Evolutionary conservation across 176 grass and related monocot species (phyloP), one percentile per base, ranked within the genome.

Genomic region (Triticum dicoccoides): DNA sequence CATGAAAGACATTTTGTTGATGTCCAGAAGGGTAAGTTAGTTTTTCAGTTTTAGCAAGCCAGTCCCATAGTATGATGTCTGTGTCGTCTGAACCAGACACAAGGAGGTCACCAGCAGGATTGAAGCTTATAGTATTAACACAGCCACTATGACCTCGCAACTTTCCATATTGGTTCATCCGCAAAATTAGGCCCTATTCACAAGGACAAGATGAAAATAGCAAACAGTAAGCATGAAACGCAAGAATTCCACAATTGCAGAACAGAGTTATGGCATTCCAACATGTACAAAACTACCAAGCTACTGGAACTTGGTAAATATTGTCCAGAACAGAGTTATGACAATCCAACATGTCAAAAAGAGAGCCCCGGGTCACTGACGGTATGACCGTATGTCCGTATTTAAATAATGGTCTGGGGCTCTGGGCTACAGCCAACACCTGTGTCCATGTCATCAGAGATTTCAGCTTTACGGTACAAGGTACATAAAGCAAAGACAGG

Each of bases 31-130:
- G 73, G 86, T 95, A 98, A 37, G 71, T 76, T 5, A 98, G 52
- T 33, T 20, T 91, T 77, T 92, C 93, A 17, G 63, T 52, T 88
- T 87, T 90, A 67, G 86, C 70, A 68, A 82, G 49, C 95, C 95
- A 98, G 78, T 98, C 84, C 95, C 95, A 98, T n/a, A 98, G 56
- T 65, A 93, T 86, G 72, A 98, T 93, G 41, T 93, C 24, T 4
- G 73, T 98, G 77, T 93, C 95, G 12, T 98, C 93, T 8, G 93
- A 98, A 58, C 93, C 93, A 23, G 95, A 95, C 63, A 98, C 91
- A 30, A 98, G 93, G 17, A 93, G 20, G 69, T 90, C 87, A 38
- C 95, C 95, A 68, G 59, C 61, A 71, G 76, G 86, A 73, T 92
- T 95, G 78, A 98, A 98, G 89, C 86, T 86, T 27, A 98, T 72